Evolutionary conservation across 169 alveolate species (phyloP).

Genomic region (Cryptosporidium ryanae): DNA sequence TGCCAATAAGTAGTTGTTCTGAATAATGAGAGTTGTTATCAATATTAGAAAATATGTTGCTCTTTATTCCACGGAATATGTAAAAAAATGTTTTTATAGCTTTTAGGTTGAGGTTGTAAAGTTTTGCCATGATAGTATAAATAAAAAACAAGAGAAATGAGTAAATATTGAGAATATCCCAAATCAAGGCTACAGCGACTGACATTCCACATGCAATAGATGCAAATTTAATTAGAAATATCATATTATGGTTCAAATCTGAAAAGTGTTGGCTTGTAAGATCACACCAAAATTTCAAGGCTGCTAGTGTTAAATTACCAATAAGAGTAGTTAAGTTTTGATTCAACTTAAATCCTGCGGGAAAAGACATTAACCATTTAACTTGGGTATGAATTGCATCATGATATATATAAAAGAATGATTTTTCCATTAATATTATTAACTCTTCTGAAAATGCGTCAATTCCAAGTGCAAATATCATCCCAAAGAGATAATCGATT

Average conservation of each 20-base stretch:
- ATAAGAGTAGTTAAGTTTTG: conserved; percentile 54
- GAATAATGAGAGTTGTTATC: conserved; percentile 53
- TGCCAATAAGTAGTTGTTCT: conserved; percentile 66
- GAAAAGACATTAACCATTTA: conserved; percentile 68
- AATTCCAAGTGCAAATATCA: conserved; percentile 32
- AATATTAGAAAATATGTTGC: conserved; percentile 58
- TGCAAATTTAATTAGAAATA: conserved; percentile 45
- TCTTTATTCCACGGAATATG: conserved; percentile 50
- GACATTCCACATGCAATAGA: conserved; percentile 65
- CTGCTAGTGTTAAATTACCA: conserved; percentile 46
- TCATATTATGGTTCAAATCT: conserved; percentile 52
- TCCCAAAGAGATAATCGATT: conserved; percentile 50
- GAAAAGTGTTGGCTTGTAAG: conserved; percentile 65
- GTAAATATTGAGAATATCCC: conserved; percentile 70
- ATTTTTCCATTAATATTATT: conserved; percentile 39
- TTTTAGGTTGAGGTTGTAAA: conserved; percentile 30
- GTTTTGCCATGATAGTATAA: conserved; percentile 40
- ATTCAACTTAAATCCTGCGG: conserved; percentile 57
- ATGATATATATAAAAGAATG: conserved; percentile 44
- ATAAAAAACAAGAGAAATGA: conserved; percentile 41
- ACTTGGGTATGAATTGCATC: conserved; percentile 73
- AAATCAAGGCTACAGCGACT: conserved; percentile 42
- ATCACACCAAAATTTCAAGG: conserved; percentile 62
- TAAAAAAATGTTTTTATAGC: conserved; percentile 54
- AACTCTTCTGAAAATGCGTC: conserved; percentile 57